Base-by-base conservation (phyloP, 2,329 filamentous ascomycete genomes). In the Phoma herbarum region DNA sequence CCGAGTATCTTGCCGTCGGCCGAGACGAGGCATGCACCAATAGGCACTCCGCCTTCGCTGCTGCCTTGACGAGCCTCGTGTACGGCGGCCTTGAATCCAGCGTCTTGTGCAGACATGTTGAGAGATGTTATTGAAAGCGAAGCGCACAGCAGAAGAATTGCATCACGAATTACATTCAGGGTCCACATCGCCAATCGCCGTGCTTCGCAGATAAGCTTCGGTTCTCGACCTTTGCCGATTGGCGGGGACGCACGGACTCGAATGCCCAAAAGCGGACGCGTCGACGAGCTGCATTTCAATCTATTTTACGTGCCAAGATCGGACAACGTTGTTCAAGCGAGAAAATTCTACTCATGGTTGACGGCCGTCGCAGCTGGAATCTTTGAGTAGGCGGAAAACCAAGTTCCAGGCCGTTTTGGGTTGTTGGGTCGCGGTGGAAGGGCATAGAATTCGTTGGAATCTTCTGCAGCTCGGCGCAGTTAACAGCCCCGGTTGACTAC, bases 1-100 rank as follows among this genome's bases (percentile, higher is more conserved):
- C 90, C 90, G 4, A 93, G 81, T 39, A 93, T 85, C 62, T 83
- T 87, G 60, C 90, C 90, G 65, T 91, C 85, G 56, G 84, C 84
- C 37, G 86, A 84, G n/a, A 93, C 84, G 25, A 93, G 81, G 58
- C 81, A 83, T 42, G 85, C 85, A 42, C 86, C 86, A 55, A 85
- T 82, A 1, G 85, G 85, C 2, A 87, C 81, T 43, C 85, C 85
- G 49, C 85, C 85, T 73, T 88, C 84, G n/a, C 77, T 75, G 50
- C 77, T 79, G 50, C 85, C 83, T 65, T 81, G 76, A 68, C 80
- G 82, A 12, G 85, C 85, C 71, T 88, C 85, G 61, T 85, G 82
- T 16, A 88, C 71, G 35, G 86, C 86, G 44, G 81, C 83, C 63
- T 83, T 79, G 76, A 88, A 87, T 61, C 85, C 85, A 8, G 60